A percentile compares a stretch with the other conserved stretches of the same genome.
These are phyloP conservation scores for Brassica juncea DNA, from an alignment of 345 rosid species.

Conservation along the genomic window DNA sequence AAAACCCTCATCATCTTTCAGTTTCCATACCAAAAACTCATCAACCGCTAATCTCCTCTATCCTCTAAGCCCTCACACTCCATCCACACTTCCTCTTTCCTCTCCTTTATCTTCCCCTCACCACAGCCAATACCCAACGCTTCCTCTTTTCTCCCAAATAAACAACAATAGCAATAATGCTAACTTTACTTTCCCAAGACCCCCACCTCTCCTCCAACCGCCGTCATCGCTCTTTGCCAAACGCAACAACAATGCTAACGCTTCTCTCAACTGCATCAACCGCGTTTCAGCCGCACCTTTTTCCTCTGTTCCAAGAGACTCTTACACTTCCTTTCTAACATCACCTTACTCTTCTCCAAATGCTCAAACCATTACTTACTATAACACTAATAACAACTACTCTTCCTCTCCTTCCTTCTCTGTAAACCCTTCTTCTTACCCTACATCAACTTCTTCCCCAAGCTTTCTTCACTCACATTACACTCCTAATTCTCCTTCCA, in stretches of 20 bases:
- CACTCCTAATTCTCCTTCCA: constrained; percentile 24
- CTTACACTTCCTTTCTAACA: background rate
- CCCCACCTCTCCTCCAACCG: background rate
- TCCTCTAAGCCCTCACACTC: background rate
- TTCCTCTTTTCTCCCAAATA: background rate
- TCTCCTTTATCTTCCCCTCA: background rate
- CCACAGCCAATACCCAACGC: background rate
- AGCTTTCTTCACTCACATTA: constrained; percentile 15
- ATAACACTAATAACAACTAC: background rate
- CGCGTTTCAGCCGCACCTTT: background rate
- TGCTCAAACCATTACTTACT: background rate
- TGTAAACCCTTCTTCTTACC: background rate
- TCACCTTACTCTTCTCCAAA: background rate
- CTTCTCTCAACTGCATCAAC: background rate
- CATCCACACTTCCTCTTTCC: background rate
- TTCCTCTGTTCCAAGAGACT: background rate
- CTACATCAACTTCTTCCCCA: background rate
- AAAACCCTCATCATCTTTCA: background rate
- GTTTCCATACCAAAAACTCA: background rate
- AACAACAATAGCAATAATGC: background rate
- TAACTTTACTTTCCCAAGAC: background rate
- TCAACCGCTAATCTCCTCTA: background rate
- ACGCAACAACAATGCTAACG: background rate
- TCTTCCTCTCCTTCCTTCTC: constrained; percentile 11
- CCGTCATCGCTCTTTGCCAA: background rate